These are phyloP conservation scores for Gynandropsis gynandra DNA, from an alignment of 345 rosid species.

Conservation along the genomic window DNA sequence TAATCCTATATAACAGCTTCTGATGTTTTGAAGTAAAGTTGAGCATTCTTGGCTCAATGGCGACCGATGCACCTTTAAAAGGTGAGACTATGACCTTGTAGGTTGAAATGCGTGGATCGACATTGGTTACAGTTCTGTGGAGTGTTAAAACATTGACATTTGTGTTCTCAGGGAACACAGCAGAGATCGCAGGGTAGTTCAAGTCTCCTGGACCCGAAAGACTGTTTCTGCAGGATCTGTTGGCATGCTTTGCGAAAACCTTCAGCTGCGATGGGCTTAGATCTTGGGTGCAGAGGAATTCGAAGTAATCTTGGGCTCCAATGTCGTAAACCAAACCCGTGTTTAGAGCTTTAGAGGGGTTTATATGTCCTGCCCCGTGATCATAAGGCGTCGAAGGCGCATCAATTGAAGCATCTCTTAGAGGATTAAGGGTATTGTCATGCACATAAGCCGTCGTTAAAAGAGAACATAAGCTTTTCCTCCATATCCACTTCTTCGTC, in stretches of 20 bases:
- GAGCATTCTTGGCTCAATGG: conserved; percentile 49
- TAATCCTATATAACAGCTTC: conserved; percentile 62
- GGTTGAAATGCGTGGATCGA: conserved; percentile 53
- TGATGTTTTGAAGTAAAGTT: conserved; percentile 57
- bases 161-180: conserved; percentile 47
- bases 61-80: conserved; percentile 54
- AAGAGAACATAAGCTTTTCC: too few relatives aligned
- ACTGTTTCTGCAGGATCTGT: conserved; percentile 53
- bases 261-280: conserved; percentile 48
- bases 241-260: conserved; percentile 58
- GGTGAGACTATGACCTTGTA: conserved; percentile 56
- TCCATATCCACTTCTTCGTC: too few relatives aligned
- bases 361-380: conserved; percentile 87
- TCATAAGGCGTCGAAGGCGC: conserved; percentile 58
- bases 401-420: conserved; percentile 49
- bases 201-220: conserved; percentile 54
- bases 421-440: conserved; percentile 52
- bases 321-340: conserved; percentile 87
- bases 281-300: conserved; percentile 77
- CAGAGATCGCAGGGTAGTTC: conserved; percentile 89
- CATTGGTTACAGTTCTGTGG: conserved; percentile 70
- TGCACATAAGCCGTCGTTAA: conserved; percentile 95
- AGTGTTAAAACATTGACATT: conserved; percentile 33
- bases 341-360: conserved; percentile 65
- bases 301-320: conserved; percentile 65